Base-by-base conservation (phyloP, 352 stramenopile genomes). In the Phytophthora melonis region DNA sequence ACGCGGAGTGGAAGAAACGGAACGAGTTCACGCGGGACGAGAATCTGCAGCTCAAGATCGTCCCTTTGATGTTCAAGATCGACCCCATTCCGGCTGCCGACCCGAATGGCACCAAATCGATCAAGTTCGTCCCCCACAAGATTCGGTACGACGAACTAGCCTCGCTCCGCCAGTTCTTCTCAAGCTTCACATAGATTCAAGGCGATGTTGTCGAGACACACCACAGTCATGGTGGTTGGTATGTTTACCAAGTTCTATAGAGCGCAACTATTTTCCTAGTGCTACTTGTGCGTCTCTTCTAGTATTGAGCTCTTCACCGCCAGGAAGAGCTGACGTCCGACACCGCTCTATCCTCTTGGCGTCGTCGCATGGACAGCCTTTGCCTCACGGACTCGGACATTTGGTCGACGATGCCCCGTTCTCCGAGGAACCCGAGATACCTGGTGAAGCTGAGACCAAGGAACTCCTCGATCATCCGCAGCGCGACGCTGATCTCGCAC, bases 391-490 rank as follows among this genome's bases (percentile, higher is more conserved):
- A 67, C 11, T 74, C 68, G 4, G 66, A 52, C 55, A 66, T 54
- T 75, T 73, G 70, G 8, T 80, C 66, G 54, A 86, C 80, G 11
- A 93, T 76, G 3, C 88, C 88, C 7, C 86, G 84, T 59, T 94
- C 88, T 58, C 72, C 81, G 10, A 94, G 76, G 45, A 94, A 94
- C 10, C 65, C 64, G 30, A 91, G 63, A 62, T 92, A 94, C 21
- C 80, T 75, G 13, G 80, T 87, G 64, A 92, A 94, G 58, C 74
- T 91, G 11, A 94, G 74, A 0, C 83, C 84, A 0, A 94, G 62
- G 57, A 94, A 94, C 65, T 92, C 86, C 47, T 94, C 88, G 39
- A 93, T 83, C 69, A 88, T 47, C 5, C 75, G 78, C 55, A 93
- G 72, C 1, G 76, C 65, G 1, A 83, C 73, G 34, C 63, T 84